Base-by-base conservation (phyloP, 1,284 basidiomycete genomes). In the Mycena sp. region DNA sequence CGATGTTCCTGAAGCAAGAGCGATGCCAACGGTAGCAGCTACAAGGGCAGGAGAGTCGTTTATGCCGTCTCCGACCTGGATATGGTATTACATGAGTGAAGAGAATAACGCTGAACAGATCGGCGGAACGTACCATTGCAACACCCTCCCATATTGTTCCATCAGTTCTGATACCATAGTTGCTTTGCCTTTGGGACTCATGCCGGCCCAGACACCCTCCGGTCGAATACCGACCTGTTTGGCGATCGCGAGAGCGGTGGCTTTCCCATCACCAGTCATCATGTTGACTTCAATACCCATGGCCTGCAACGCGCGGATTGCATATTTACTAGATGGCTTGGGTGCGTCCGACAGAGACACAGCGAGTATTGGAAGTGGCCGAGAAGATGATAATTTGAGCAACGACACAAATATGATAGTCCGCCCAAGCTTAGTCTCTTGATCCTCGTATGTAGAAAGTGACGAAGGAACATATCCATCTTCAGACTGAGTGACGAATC, bases 1-100 rank as follows among this genome's bases (percentile, higher is more conserved):
- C 25, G 95, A 96, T 6, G 98, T 96, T 23, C 98, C 98, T 0
- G 94, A 94, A 19, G 94, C 95, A 1, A 99, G 87, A 0, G 98
- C 98, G 66, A 99, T 97, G 25, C 98, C 98, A 30, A 99, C 92
- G 2, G 95, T 94, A 0, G 97, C 94, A 2, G 93, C 94, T 17
- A 97, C 96, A 1, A 99, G 89, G 1, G 97, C 98, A 0, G 96
- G 97, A 0, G 96, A 97, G 76, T 99, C 98, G 77, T 99, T 99
- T 80, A 99, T 98, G 19, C 98, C 98, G 76, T 99, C 98, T 21
- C 98, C 98, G 50, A 99, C 95, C 95, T 96, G 65, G 40, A 55
- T 51, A 50, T 29, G 14, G 26, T 29, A 23, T 55, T 26, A 57
- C 10, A 38, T 9, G 25, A 30, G 9, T 28, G 9, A 26, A 45